Conservation (phyloP, 2,329 filamentous ascomycete genomes). For the Penicillium thymicola region DNA sequence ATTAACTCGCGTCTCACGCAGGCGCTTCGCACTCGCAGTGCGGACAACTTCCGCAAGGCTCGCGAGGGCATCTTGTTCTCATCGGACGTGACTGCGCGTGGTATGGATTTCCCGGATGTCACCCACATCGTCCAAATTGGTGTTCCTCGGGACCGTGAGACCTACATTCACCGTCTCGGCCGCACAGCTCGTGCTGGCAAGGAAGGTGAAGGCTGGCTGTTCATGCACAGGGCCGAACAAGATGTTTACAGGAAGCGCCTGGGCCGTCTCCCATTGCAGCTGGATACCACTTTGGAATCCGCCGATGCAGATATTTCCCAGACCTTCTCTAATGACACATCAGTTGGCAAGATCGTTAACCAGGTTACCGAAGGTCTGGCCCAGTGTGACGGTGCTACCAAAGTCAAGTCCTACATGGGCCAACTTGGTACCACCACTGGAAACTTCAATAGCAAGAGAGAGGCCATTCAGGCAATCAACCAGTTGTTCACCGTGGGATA, state of each 20-base stretch:
- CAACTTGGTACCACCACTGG: constrained; percentile 21
- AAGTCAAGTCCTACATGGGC: constrained; percentile 32
- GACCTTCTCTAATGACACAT: constrained; percentile 8
- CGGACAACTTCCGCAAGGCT: constrained; percentile 68
- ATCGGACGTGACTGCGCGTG: constrained; percentile 75
- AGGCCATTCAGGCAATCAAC: constrained; percentile 46
- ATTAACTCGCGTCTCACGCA: constrained; percentile 83
- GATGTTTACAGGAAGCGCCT: constrained; percentile 49
- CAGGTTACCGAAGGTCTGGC: constrained; percentile 45
- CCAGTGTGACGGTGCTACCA: constrained; percentile 23
- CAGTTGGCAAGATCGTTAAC: constrained; percentile 22
- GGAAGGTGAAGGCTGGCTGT: constrained; percentile 60
- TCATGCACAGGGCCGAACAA: constrained; percentile 54
- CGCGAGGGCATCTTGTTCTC: constrained; percentile 66
- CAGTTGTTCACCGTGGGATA: constrained; percentile 47
- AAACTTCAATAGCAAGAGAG: constrained; percentile 34
- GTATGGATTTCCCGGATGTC: constrained; percentile 79
- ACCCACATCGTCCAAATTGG: constrained; percentile 77
- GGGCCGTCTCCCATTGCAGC: constrained; percentile 54
- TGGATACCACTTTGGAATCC: constrained; percentile 46
- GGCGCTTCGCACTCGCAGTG: constrained; percentile 61
- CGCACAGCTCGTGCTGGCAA: constrained; percentile 69
- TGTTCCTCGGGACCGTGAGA: constrained; percentile 61
- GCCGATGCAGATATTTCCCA: constrained; percentile 36
- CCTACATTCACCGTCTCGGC: constrained; percentile 74